A percentile compares a stretch with the other conserved stretches of the same genome.
These are phyloP conservation scores for Globisporangium splendens DNA, from an alignment of 352 stramenopile genomes.

Conservation along the genomic window DNA sequence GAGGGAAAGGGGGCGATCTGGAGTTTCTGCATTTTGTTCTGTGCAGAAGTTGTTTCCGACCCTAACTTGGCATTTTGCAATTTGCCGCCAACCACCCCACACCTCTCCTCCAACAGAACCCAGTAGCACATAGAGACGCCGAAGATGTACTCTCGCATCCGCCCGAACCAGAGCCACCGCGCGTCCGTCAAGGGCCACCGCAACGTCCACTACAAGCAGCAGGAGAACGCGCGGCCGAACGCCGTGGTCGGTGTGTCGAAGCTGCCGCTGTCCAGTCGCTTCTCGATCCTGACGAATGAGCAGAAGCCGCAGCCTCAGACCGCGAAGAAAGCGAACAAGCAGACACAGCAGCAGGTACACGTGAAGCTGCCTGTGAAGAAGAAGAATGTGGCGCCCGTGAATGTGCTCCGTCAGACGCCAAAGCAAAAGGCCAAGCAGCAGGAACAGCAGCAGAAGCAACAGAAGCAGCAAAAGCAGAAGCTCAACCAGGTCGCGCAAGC, in stretches of 20 bases:
- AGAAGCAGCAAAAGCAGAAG: slow-evolving; percentile 58
- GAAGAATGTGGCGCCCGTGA: slow-evolving; percentile 14
- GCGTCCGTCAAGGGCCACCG: slow-evolving; percentile 55
- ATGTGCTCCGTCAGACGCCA: slow-evolving; percentile 12
- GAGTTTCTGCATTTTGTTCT: too few species aligned
- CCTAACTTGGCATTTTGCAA: too few species aligned
- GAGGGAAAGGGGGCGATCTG: too few species aligned
- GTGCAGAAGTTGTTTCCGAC: too few species aligned
- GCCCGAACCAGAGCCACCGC: slow-evolving; percentile 15
- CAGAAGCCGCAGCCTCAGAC: slow-evolving; percentile 7
- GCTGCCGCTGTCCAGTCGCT: slow-evolving; percentile 73
- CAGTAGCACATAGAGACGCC: too few species aligned
- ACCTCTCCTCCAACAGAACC: too few species aligned
- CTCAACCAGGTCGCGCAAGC: slow-evolving; percentile 53
- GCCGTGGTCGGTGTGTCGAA: slow-evolving; percentile 60
- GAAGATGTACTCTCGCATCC: too few species aligned
- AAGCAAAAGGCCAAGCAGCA: slow-evolving; percentile 15
- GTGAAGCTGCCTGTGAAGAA: slow-evolving; percentile 15
- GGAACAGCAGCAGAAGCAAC: slow-evolving; percentile 27
- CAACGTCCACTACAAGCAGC: slow-evolving; percentile 41
- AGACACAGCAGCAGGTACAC: slow-evolving; percentile 19
- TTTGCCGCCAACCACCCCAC: too few species aligned
- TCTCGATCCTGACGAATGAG: slow-evolving; percentile 57
- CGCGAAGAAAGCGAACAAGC: slow-evolving; percentile 17
- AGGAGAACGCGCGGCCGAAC: slow-evolving; percentile 13